phyloP scores from a whole-genome alignment of 2,329 filamentous ascomycete genomes.

The Stagonosporopsis cucurbitacearum region DNA sequence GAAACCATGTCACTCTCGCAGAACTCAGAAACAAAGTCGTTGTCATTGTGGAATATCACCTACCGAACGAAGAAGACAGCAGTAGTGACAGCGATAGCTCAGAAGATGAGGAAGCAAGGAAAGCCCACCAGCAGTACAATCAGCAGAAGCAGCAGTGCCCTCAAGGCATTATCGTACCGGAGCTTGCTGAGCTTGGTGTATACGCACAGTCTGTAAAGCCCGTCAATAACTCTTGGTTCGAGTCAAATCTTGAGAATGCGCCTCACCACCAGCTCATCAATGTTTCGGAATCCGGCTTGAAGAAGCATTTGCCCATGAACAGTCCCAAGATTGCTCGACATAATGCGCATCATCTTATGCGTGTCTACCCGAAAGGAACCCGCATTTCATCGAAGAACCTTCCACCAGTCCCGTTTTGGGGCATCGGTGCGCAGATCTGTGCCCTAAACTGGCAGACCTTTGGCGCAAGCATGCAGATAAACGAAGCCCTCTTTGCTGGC shows the following conservation, averaged over 20 bases:
- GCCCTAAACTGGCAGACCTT: conserved; percentile 75
- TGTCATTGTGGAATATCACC: conserved; percentile 72
- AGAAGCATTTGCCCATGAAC: conserved; percentile 57
- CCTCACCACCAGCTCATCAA: conserved; percentile 73
- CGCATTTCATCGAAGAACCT: conserved; percentile 72
- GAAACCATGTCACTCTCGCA: conserved; percentile 63
- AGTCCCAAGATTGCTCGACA: conserved; percentile 62
- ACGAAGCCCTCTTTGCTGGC: conserved; percentile 70
- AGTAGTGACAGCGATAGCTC: conserved; percentile 42
- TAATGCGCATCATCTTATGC: conserved; percentile 72
- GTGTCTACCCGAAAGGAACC: conserved; percentile 72
- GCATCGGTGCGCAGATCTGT: conserved; percentile 70
- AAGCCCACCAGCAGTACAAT: conserved; percentile 62
- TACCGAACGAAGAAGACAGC: conserved; percentile 59
- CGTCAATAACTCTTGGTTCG: conserved; percentile 69
- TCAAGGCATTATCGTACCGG: conserved; percentile 64
- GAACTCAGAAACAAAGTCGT: conserved; percentile 69
- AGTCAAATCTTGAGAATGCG: conserved; percentile 54
- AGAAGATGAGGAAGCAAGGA: conserved; percentile 53
- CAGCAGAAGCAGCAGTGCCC: conserved; percentile 58
- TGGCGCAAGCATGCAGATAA: conserved; percentile 69
- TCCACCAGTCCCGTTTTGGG: conserved; percentile 69
- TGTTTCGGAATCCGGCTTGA: conserved; percentile 68
- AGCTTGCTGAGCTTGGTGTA: conserved; percentile 69
- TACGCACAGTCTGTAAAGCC: conserved; percentile 76